A percentile compares a stretch with the other conserved stretches of the same genome.
These are phyloP conservation scores for Lolium perenne DNA, from an alignment of 176 grass and related monocot species.

Conservation along the genomic window DNA sequence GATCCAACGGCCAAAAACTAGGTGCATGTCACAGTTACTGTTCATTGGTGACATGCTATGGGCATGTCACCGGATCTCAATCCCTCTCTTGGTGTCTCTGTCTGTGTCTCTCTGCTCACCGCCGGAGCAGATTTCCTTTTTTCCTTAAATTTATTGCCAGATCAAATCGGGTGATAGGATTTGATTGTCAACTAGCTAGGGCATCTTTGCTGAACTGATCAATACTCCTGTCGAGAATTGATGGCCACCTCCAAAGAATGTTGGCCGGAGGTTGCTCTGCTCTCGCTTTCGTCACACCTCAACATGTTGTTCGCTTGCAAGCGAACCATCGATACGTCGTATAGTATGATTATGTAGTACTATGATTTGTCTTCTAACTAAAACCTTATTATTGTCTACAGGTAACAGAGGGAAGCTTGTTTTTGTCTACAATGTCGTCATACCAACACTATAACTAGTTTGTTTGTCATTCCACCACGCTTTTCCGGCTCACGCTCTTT, in stretches of 20 bases:
- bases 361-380: too few species aligned
- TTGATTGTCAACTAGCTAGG: neutral
- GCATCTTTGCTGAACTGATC: neutral
- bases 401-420: too few species aligned
- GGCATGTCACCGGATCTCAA: too few species aligned
- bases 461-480: neutral
- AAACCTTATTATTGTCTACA: too few species aligned
- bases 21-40: too few species aligned
- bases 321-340: neutral
- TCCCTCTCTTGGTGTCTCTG: neutral
- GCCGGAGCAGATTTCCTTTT: neutral
- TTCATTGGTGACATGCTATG: too few species aligned
- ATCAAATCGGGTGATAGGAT: neutral
- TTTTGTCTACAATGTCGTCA: too few species aligned
- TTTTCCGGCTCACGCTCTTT: neutral
- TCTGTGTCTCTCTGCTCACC: neutral
- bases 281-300: neutral
- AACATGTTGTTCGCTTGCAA: neutral
- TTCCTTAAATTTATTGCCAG: neutral
- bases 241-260: neutral
- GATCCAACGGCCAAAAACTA: too few species aligned
- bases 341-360: too few species aligned
- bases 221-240: neutral
- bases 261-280: neutral
- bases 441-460: neutral